phyloP scores from a whole-genome alignment of 129 eudicot species.

The Centrapalus pauciflorus region DNA sequence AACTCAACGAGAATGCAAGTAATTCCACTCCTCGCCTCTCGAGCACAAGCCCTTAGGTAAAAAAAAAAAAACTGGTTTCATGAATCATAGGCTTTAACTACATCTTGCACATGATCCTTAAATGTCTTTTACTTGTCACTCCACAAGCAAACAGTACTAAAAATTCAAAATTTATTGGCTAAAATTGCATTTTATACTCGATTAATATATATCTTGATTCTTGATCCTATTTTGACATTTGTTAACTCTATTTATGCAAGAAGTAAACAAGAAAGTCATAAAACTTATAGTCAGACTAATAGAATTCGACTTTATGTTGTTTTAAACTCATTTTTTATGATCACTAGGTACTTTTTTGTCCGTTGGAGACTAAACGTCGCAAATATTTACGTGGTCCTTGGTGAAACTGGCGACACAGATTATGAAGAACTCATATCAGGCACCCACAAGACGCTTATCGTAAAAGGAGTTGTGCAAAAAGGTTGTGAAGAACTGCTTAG shows the following conservation, averaged over 20 bases:
- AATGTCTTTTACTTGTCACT: background rate
- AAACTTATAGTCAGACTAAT: slow-evolving; percentile 4
- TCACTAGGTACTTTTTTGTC: slow-evolving; percentile 68
- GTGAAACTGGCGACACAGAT: slow-evolving; percentile 95
- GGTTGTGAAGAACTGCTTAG: slow-evolving; percentile 79
- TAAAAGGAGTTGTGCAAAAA: slow-evolving; percentile 68
- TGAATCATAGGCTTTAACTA: background rate
- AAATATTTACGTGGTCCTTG: slow-evolving; percentile 76
- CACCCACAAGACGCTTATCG: slow-evolving; percentile 72
- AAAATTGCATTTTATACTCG: too few species aligned
- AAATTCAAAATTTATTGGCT: too few species aligned
- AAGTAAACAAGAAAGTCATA: background rate
- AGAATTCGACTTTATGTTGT: background rate
- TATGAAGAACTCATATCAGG: slow-evolving; percentile 83
- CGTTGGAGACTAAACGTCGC: slow-evolving; percentile 95
- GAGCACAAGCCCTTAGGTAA: slow-evolving; percentile 94
- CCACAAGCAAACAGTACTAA: too few species aligned
- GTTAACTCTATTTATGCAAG: background rate
- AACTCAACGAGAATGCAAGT: slow-evolving; percentile 87
- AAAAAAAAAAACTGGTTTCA: background rate
- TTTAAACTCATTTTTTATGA: too few species aligned
- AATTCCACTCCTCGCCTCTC: slow-evolving; percentile 88
- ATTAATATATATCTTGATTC: background rate
- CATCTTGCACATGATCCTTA: background rate
- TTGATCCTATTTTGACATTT: background rate